Evolutionary conservation across 768 basidiomycete genomes (phyloP).

Genomic region (Omphalotus guepiniiformis): DNA sequence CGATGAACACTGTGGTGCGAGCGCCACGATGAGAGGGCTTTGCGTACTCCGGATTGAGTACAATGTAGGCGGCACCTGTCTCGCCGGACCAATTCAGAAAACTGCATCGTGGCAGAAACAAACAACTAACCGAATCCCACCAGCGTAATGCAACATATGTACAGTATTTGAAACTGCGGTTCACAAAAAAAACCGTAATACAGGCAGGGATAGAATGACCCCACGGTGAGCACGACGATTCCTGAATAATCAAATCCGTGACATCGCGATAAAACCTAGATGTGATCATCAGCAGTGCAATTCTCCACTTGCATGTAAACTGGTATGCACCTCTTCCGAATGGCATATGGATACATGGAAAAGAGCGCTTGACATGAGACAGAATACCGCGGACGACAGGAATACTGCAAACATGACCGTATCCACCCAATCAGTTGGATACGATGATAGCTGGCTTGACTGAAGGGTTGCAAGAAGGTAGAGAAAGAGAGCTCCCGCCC

Average conservation of each 20-base stretch:
- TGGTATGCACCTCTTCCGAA: constrained; percentile 52
- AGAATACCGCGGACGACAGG: constrained; percentile 66
- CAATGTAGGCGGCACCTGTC: constrained; percentile 66
- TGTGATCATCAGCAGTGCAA: not conserved
- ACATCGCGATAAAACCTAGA: constrained; percentile 56
- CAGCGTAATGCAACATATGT: constrained; percentile 46
- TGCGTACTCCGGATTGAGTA: constrained; percentile 74
- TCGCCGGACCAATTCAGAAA: constrained; percentile 7
- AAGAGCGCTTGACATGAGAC: constrained; percentile 64
- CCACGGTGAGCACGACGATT: constrained; percentile 73
- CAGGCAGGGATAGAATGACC: constrained; percentile 73
- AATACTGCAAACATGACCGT: constrained; percentile 58
- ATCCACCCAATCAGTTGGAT: constrained; percentile 61
- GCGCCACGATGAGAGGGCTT: constrained; percentile 72
- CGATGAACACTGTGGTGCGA: constrained; percentile 76
- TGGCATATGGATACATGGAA: constrained; percentile 76
- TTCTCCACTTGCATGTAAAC: constrained; percentile 1
- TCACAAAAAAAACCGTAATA: constrained; percentile 80
- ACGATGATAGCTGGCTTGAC: constrained; percentile 42
- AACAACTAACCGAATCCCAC: constrained; percentile 54
- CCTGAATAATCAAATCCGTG: constrained; percentile 76
- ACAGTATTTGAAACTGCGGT: constrained; percentile 45
- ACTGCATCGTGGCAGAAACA: constrained; percentile 20
- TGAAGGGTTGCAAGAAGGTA: constrained; percentile 53
- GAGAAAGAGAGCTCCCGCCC: constrained; percentile 60